A percentile compares a stretch with the other conserved stretches of the same genome.
Conservation (phyloP, 2,329 filamentous ascomycete species). For the Colletotrichum sansevieriae region DNA sequence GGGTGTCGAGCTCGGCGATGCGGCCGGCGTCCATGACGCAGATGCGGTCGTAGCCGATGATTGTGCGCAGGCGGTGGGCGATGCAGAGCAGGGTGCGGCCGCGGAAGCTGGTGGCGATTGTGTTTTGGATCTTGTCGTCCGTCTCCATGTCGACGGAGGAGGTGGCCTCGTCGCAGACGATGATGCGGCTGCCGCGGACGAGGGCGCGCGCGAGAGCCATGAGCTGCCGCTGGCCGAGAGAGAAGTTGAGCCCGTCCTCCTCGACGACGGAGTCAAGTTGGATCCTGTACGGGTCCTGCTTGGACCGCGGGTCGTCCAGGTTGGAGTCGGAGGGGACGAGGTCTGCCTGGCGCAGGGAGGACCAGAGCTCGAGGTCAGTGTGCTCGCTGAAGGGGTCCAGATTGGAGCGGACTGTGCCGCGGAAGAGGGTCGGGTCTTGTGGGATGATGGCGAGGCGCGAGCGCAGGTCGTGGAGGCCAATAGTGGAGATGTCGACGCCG, state of each 20-base stretch:
- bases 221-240: constrained; percentile 91
- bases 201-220: constrained; percentile 94
- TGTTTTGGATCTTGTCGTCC: constrained; percentile 92
- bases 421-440: constrained; percentile 87
- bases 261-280: constrained; percentile 89
- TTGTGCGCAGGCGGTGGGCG: constrained; percentile 90
- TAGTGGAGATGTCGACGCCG: constrained; percentile 76
- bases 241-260: constrained; percentile 96
- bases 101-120: constrained; percentile 86
- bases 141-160: constrained; percentile 95
- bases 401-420: constrained; percentile 82
- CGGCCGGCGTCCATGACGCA: constrained; percentile 93
- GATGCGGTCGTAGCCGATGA: constrained; percentile 94
- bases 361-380: constrained; percentile 82
- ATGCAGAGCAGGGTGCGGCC: constrained; percentile 93
- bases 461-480: constrained; percentile 81
- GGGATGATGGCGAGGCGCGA: constrained; percentile 86
- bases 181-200: constrained; percentile 89
- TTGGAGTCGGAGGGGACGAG: constrained; percentile 67
- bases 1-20: constrained; percentile 89
- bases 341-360: constrained; percentile 81
- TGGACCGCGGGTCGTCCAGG: constrained; percentile 41
- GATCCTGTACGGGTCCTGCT: constrained; percentile 68
- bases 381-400: constrained; percentile 86
- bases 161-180: constrained; percentile 97